These are phyloP conservation scores for Syncephalastrum racemosum DNA, from an alignment of 371 early-diverging fungal species.

Conservation along the genomic window DNA sequence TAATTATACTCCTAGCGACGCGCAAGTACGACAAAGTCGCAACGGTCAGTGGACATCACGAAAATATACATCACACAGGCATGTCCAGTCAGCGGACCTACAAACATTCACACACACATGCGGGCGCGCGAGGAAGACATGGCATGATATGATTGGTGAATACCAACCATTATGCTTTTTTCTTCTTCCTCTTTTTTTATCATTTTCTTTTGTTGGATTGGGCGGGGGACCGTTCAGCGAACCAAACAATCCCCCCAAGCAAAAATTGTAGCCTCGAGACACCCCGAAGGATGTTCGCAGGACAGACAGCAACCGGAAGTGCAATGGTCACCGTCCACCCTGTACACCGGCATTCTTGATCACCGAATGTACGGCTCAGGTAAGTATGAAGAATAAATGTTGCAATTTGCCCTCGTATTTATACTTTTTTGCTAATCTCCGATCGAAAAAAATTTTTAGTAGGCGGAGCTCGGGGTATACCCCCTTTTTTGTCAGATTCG, in stretches of 20 bases:
- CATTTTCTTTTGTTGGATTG: conserved; percentile 25
- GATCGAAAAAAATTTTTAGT: too few species aligned
- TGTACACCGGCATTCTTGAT: conserved; percentile 41
- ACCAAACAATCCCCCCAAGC: conserved; percentile 45
- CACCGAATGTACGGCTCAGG: conserved; percentile 49
- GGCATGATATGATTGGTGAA: too few species aligned
- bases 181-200: conserved; percentile 9
- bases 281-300: conserved; percentile 49
- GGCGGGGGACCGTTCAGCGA: conserved; percentile 36
- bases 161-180: too few species aligned
- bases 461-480: too few species aligned
- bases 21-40: too few species aligned
- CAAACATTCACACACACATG: too few species aligned
- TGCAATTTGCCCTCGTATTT: conserved; percentile 18
- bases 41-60: too few species aligned
- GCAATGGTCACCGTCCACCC: conserved; percentile 43
- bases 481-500: too few species aligned
- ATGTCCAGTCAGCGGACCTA: too few species aligned
- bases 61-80: too few species aligned
- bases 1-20: too few species aligned
- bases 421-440: conserved; percentile 26
- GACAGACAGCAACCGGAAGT: conserved; percentile 34
- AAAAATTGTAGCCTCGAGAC: conserved; percentile 56
- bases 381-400: conserved; percentile 42
- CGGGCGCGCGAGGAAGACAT: too few species aligned